phyloP scores from a whole-genome alignment of 2,329 filamentous ascomycete genomes.

The Diaporthe destruens region DNA sequence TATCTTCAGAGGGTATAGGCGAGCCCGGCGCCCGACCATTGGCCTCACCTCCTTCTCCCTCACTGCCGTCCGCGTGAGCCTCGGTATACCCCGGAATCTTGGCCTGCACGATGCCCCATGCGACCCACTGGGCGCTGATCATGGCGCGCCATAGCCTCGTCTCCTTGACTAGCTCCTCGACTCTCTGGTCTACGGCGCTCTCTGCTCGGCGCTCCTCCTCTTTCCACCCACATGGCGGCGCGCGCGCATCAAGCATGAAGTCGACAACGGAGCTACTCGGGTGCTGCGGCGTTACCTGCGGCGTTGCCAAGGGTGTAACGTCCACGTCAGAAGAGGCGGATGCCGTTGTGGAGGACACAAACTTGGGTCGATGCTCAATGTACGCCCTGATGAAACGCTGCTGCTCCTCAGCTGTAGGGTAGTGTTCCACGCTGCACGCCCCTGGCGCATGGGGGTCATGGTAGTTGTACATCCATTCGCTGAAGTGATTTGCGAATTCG shows the following conservation, averaged over 20 bases:
- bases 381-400: slow-evolving; percentile 88
- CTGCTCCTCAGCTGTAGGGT: slow-evolving; percentile 86
- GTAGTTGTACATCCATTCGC: slow-evolving; percentile 99
- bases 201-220: slow-evolving; percentile 70
- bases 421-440: slow-evolving; percentile 76
- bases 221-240: slow-evolving; percentile 66
- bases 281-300: slow-evolving; percentile 47
- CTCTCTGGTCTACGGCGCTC: background rate
- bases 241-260: slow-evolving; percentile 86
- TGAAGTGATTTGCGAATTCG: slow-evolving; percentile 98
- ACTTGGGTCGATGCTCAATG: slow-evolving; percentile 81
- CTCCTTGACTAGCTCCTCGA: slow-evolving; percentile 81
- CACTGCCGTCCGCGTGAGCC: slow-evolving; percentile 58
- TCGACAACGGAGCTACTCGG: slow-evolving; percentile 66
- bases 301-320: slow-evolving; percentile 59
- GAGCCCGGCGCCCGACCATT: slow-evolving; percentile 36
- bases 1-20: slow-evolving; percentile 39
- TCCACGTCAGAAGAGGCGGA: slow-evolving; percentile 61
- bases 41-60: slow-evolving; percentile 45
- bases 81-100: slow-evolving; percentile 77
- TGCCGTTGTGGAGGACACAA: slow-evolving; percentile 57
- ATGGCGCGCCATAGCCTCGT: slow-evolving; percentile 87
- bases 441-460: slow-evolving; percentile 77
- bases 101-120: slow-evolving; percentile 97
- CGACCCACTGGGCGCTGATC: slow-evolving; percentile 91